Conservation (phyloP, 2,329 filamentous ascomycete species). For the Monosporascus sp. region DNA sequence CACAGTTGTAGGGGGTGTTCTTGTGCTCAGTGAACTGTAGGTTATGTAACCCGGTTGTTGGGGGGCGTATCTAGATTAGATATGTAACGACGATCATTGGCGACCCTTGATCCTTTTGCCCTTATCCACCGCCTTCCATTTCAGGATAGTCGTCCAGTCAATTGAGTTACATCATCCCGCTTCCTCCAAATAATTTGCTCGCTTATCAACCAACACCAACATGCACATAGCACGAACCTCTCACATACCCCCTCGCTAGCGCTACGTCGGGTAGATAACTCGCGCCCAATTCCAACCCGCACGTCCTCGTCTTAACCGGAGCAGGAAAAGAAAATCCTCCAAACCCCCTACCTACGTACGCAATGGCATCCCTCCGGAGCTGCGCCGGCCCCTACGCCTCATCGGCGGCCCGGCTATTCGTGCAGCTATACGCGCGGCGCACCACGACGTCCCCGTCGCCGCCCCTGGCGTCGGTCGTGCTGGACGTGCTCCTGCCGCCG, state of each 20-base stretch:
- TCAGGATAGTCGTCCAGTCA: not conserved
- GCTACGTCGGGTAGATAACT: too few relatives aligned
- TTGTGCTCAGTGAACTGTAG: too few relatives aligned
- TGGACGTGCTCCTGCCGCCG: slow-evolving; percentile 29
- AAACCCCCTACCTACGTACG: slow-evolving; percentile 2
- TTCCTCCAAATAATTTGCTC: not conserved
- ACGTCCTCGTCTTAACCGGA: not conserved
- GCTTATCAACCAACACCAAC: not conserved
- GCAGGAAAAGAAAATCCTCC: not conserved
- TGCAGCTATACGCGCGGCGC: slow-evolving; percentile 24
- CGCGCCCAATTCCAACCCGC: not conserved
- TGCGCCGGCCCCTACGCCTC: slow-evolving; percentile 35
- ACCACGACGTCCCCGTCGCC: slow-evolving; percentile 12
- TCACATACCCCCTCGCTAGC: too few relatives aligned
- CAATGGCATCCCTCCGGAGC: slow-evolving; percentile 11
- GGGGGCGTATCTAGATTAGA: not conserved
- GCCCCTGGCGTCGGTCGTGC: slow-evolving; percentile 21
- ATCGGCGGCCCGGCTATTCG: slow-evolving; percentile 25
- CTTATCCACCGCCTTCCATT: not conserved
- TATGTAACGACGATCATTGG: not conserved
- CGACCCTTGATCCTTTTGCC: not conserved
- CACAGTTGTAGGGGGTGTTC: too few relatives aligned
- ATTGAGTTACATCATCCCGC: not conserved
- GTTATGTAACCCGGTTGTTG: too few relatives aligned
- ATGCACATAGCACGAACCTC: too few relatives aligned